Conservation (phyloP, 2,329 filamentous ascomycete genomes). For the Chaetomium sp. region DNA sequence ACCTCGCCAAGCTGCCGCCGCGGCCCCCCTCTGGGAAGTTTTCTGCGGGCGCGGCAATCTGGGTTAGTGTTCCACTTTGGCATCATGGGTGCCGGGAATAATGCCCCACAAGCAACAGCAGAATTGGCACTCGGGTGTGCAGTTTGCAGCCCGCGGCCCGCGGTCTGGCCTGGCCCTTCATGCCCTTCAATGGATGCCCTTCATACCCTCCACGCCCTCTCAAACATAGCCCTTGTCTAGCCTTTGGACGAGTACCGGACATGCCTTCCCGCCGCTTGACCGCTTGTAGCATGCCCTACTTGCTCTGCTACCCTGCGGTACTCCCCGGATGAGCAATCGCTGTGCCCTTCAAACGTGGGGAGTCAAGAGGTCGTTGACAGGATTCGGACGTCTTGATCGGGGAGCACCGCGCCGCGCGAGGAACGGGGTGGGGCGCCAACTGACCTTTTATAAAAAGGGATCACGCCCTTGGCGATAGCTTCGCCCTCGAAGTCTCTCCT, state of each 20-base stretch:
- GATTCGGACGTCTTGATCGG: background rate
- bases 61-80: background rate
- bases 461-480: background rate
- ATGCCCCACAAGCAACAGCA: conserved; percentile 10
- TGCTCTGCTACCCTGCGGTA: background rate
- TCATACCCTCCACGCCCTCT: background rate
- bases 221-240: background rate
- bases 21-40: background rate
- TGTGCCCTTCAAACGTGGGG: background rate
- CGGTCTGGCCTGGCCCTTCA: conserved; percentile 6
- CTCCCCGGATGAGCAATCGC: conserved; percentile 11
- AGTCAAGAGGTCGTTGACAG: background rate
- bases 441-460: background rate
- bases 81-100: conserved; percentile 10
- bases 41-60: background rate
- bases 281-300: background rate
- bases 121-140: background rate
- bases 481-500: background rate
- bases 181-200: background rate
- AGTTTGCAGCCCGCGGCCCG: background rate
- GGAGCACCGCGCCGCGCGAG: too few relatives aligned
- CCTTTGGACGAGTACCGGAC: background rate
- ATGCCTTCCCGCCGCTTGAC: conserved; percentile 5
- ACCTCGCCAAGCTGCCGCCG: background rate
- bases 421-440: background rate